Evolutionary conservation across 805 yeast genomes (phyloP).

Genomic region (Vanderwaltozyma tropicalis): DNA sequence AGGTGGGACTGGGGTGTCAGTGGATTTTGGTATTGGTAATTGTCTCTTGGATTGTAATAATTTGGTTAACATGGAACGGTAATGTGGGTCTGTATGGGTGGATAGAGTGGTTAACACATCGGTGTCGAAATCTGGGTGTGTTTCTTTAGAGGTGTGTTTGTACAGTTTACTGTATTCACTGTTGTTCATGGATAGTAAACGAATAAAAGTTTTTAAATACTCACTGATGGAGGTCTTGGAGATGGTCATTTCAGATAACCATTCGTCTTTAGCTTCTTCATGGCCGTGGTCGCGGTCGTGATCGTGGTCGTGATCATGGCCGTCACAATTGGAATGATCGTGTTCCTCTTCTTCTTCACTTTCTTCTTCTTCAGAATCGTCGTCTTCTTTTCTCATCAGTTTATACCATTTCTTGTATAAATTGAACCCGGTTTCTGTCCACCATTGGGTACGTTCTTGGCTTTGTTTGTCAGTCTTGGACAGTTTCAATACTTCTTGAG

Average conservation of each 20-base stretch:
- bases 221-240: neutral
- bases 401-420: slow-evolving; percentile 11
- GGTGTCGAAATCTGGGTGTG: neutral
- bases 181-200: neutral
- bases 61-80: neutral
- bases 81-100: too few species aligned
- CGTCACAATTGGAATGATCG: slow-evolving; percentile 8
- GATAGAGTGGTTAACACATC: neutral
- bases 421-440: slow-evolving; percentile 14
- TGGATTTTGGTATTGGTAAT: neutral
- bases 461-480: slow-evolving; percentile 7
- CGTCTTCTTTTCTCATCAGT: slow-evolving; percentile 7
- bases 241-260: slow-evolving; percentile 34
- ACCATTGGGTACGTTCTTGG: slow-evolving; percentile 15
- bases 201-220: neutral
- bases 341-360: slow-evolving; percentile 7
- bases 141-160: neutral
- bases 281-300: slow-evolving; percentile 6
- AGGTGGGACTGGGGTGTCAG: neutral
- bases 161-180: neutral
- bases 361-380: slow-evolving; percentile 10
- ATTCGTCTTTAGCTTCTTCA: slow-evolving; percentile 20
- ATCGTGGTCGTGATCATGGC: slow-evolving; percentile 2
- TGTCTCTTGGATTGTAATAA: neutral
- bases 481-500: slow-evolving; percentile 21